These are phyloP conservation scores for Yarrowia sp. DNA, from an alignment of 805 yeast species.

Conservation along the genomic window DNA sequence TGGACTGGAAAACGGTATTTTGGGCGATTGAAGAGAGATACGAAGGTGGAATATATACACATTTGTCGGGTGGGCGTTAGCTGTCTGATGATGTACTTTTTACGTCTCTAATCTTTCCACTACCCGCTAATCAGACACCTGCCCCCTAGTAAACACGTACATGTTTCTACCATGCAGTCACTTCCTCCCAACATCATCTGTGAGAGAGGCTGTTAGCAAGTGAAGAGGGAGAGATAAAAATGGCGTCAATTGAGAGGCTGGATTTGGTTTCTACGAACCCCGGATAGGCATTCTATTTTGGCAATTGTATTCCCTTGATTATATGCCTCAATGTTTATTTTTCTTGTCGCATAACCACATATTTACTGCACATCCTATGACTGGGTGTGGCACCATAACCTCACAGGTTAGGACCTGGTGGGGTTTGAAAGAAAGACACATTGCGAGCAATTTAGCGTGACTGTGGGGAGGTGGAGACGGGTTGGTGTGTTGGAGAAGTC, in stretches of 20 bases:
- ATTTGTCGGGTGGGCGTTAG: background rate
- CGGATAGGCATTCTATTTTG: no score
- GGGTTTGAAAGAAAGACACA: no score
- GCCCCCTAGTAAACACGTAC: constrained; percentile 3
- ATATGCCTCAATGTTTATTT: no score
- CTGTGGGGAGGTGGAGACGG: no score
- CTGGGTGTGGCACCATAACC: background rate
- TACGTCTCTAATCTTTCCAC: background rate
- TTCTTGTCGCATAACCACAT: no score
- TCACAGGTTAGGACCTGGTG: background rate
- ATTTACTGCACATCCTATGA: no score
- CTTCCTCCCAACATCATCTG: background rate
- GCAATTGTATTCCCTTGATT: no score
- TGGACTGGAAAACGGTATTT: background rate
- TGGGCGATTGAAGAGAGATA: background rate
- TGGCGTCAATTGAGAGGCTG: background rate
- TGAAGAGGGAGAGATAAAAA: background rate
- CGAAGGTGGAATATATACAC: background rate
- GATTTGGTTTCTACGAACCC: background rate
- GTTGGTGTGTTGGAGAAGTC: no score
- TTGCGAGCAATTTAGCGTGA: no score
- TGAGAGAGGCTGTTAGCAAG: background rate
- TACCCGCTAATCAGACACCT: background rate
- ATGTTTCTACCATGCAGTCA: background rate
- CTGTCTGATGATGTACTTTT: no score